phyloP scores from a whole-genome alignment of 2,329 filamentous ascomycete genomes.

The Talaromyces sp. region DNA sequence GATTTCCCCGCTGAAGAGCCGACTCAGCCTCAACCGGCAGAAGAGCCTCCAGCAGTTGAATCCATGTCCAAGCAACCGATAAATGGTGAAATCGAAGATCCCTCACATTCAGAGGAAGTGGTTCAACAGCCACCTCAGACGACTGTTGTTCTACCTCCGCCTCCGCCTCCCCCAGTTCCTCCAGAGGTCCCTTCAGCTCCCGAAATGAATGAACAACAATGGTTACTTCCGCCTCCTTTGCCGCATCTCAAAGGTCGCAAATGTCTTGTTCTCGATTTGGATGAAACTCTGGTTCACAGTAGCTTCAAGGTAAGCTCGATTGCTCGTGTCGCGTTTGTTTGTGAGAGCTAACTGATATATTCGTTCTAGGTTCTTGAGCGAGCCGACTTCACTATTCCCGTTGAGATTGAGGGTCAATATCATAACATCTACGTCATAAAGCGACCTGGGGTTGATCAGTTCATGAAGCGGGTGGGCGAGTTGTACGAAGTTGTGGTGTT shows the following conservation, averaged over 20 bases:
- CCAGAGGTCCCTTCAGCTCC: slow-evolving; percentile 36
- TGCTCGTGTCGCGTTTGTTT: not conserved
- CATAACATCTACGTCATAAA: slow-evolving; percentile 99
- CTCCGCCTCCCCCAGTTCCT: slow-evolving; percentile 49
- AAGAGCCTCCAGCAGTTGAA: slow-evolving; percentile 58
- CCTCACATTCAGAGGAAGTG: slow-evolving; percentile 44
- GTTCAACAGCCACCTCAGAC: slow-evolving; percentile 32
- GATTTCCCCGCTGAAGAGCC: not conserved
- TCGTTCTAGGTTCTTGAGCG: slow-evolving; percentile 81
- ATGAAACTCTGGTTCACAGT: slow-evolving; percentile 96
- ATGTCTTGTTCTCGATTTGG: slow-evolving; percentile 90
- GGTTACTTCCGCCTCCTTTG: slow-evolving; percentile 78
- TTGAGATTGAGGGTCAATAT: slow-evolving; percentile 98
- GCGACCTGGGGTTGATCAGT: slow-evolving; percentile 95
- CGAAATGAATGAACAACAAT: slow-evolving; percentile 60
- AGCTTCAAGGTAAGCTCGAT: slow-evolving; percentile 81
- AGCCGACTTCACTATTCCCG: slow-evolving; percentile 97
- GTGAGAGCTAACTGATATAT: slow-evolving; percentile 1
- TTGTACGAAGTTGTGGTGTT: slow-evolving; percentile 98
- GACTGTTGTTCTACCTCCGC: slow-evolving; percentile 58
- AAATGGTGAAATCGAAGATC: slow-evolving; percentile 47
- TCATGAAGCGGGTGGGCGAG: slow-evolving; percentile 98
- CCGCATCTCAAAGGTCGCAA: slow-evolving; percentile 84
- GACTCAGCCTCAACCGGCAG: slow-evolving; percentile 60
- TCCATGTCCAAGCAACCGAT: slow-evolving; percentile 33